Evolutionary conservation across 371 early-diverging fungal genomes (phyloP).

Genomic region (Circinella minor): DNA sequence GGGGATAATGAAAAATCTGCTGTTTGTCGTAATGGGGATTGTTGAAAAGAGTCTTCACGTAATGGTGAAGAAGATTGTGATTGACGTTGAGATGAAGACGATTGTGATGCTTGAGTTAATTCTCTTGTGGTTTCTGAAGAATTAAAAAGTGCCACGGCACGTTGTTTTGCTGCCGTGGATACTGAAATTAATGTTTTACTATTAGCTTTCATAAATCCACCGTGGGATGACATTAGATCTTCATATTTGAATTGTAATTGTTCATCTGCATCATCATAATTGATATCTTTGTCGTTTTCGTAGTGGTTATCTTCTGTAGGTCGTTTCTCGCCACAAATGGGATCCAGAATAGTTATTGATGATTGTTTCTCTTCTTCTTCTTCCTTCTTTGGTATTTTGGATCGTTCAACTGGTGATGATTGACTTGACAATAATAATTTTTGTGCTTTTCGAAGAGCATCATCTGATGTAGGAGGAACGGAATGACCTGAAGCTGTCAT

Average conservation of each 20-base stretch:
- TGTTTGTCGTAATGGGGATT: background rate
- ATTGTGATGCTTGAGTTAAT: slow-evolving; percentile 16
- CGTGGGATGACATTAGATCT: slow-evolving; percentile 22
- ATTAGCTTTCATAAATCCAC: slow-evolving; percentile 31
- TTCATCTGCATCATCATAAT: background rate
- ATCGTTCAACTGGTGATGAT: background rate
- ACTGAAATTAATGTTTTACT: slow-evolving; percentile 16
- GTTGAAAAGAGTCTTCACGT: background rate
- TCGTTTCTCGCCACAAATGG: slow-evolving; percentile 20
- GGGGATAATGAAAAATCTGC: too few species aligned
- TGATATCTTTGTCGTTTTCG: background rate
- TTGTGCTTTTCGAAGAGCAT: slow-evolving; percentile 1
- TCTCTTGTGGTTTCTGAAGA: slow-evolving; percentile 2
- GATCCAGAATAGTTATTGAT: too few species aligned
- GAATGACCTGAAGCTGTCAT: slow-evolving; percentile 11
- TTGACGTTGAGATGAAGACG: background rate
- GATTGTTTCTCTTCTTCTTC: background rate
- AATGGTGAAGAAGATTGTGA: background rate
- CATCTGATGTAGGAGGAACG: background rate
- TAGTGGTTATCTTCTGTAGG: slow-evolving; percentile 20
- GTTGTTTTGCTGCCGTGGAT: slow-evolving; percentile 31
- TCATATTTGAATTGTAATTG: slow-evolving; percentile 26
- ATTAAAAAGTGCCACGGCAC: slow-evolving; percentile 29
- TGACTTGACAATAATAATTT: background rate
- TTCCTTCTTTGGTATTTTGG: background rate